These are phyloP conservation scores for Fagopyrum tataricum DNA, from an alignment of 148 eudicot genomes.

Conservation along the genomic window DNA sequence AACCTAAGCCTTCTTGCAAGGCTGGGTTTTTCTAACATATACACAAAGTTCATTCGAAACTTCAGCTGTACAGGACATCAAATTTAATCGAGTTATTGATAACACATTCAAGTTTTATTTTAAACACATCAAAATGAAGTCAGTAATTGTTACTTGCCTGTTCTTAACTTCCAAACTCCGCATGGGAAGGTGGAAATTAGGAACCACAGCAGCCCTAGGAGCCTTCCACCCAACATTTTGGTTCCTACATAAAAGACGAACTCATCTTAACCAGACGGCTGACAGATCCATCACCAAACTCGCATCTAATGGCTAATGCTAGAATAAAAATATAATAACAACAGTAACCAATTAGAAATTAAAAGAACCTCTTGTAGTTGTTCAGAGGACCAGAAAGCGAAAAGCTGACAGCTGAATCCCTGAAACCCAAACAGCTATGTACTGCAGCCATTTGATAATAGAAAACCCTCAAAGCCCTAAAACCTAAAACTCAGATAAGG, in stretches of 20 bases:
- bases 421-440: constrained; percentile 6
- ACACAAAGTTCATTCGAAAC: background rate
- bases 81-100: background rate
- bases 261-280: background rate
- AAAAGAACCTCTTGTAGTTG: constrained; percentile 10
- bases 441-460: constrained; percentile 9
- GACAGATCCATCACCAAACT: no score
- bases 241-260: constrained; percentile 19
- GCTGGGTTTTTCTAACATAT: background rate
- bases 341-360: no score
- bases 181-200: constrained; percentile 84
- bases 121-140: background rate
- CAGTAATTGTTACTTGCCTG: constrained; percentile 18
- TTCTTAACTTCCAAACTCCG: constrained; percentile 64
- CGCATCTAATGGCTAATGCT: no score
- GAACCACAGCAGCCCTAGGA: constrained; percentile 56
- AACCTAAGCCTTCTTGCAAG: background rate
- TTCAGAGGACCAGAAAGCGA: background rate
- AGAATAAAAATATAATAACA: background rate
- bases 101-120: background rate
- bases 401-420: constrained; percentile 7
- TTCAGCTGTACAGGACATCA: no score
- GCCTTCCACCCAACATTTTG: constrained; percentile 32
- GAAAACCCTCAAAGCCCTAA: no score
- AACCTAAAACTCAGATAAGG: no score